These are phyloP conservation scores for Penicillium alfredii DNA, from an alignment of 495 filamentous ascomycete species.

Conservation along the genomic window DNA sequence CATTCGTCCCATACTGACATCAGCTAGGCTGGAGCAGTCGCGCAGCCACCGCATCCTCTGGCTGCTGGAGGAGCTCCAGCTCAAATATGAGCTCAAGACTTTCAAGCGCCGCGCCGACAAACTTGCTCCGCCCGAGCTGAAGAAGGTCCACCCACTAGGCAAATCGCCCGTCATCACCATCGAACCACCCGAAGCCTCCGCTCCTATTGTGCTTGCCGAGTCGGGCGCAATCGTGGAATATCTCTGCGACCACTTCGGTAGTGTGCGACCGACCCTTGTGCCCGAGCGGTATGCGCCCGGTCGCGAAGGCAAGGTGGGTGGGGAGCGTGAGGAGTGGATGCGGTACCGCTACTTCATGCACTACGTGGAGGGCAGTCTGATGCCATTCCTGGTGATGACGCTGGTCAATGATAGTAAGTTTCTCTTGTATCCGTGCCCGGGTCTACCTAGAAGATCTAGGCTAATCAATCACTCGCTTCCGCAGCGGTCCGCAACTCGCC, in stretches of 20 bases:
- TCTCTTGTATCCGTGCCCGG: neutral
- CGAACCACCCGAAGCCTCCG: constrained; percentile 34
- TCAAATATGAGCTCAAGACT: constrained; percentile 70
- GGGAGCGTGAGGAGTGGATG: constrained; percentile 70
- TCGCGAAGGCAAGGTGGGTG: constrained; percentile 49
- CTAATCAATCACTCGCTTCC: neutral
- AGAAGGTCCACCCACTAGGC: constrained; percentile 75
- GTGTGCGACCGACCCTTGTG: constrained; percentile 42
- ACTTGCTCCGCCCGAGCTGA: constrained; percentile 65
- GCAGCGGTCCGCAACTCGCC: constrained; percentile 57
- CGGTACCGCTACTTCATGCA: constrained; percentile 75
- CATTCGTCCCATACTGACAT: constrained; percentile 1
- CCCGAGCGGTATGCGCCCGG: constrained; percentile 55
- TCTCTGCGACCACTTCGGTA: constrained; percentile 64
- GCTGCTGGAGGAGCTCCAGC: constrained; percentile 79
- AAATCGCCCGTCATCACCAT: constrained; percentile 74
- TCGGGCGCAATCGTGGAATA: constrained; percentile 77
- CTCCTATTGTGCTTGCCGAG: constrained; percentile 69
- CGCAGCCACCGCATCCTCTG: constrained; percentile 82
- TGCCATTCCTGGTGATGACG: constrained; percentile 58
- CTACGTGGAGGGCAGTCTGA: constrained; percentile 75
- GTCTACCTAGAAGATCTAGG: neutral
- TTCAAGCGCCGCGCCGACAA: constrained; percentile 58
- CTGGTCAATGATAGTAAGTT: constrained; percentile 53
- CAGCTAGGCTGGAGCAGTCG: constrained; percentile 35